Evolutionary conservation across 208 protist species (phyloP).

Genomic region (Wallacemonas sp.): DNA sequence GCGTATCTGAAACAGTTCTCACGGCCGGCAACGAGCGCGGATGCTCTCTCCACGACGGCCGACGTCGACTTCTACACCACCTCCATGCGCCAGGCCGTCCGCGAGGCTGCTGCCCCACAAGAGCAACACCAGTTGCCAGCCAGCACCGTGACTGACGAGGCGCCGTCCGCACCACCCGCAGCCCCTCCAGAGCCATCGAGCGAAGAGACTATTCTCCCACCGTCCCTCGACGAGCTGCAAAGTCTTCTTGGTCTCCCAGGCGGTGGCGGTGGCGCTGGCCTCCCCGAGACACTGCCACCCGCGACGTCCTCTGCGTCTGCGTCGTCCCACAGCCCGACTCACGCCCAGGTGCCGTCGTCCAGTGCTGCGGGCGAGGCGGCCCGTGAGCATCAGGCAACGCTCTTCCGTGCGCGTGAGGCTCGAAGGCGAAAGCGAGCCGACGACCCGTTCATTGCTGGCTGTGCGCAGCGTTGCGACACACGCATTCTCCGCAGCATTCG

Average conservation of each 20-base stretch:
- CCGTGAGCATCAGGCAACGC: background rate
- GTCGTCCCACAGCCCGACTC: background rate
- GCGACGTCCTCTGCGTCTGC: background rate
- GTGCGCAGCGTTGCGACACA: slow-evolving; percentile 38
- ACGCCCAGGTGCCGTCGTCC: background rate
- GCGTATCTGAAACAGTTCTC: slow-evolving; percentile 34
- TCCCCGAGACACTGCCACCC: too few species aligned
- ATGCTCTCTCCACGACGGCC: background rate
- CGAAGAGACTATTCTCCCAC: background rate
- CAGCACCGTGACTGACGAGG: background rate
- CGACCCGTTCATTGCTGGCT: slow-evolving; percentile 28
- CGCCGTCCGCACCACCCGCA: background rate
- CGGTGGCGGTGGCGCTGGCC: too few species aligned
- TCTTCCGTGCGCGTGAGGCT: slow-evolving; percentile 38
- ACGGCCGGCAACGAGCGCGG: background rate
- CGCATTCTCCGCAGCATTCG: slow-evolving; percentile 28
- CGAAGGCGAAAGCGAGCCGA: slow-evolving; percentile 28
- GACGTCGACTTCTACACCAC: slow-evolving; percentile 3
- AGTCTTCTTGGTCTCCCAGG: background rate
- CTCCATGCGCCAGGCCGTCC: slow-evolving; percentile 8
- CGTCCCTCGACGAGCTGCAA: slow-evolving; percentile 12
- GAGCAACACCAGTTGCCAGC: background rate
- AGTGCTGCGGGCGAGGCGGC: background rate
- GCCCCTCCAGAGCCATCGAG: background rate
- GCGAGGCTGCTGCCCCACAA: background rate